Conservation (phyloP, 768 basidiomycete species). For the Scleroderma citrinum region DNA sequence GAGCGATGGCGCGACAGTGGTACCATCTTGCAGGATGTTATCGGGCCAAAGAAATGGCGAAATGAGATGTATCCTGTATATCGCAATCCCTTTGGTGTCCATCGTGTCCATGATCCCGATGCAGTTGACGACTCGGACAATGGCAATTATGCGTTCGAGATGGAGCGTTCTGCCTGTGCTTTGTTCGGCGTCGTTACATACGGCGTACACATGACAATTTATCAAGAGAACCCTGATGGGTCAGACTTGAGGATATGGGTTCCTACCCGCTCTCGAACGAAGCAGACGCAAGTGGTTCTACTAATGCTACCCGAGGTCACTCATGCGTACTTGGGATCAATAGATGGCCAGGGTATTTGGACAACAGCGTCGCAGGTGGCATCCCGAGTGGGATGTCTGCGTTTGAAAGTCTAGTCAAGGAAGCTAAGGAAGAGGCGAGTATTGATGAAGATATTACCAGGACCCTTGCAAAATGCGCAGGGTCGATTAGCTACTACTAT, state of each 20-base stretch:
- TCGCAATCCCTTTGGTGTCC: slow-evolving; percentile 55
- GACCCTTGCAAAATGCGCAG: slow-evolving; percentile 51
- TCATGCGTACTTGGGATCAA: not conserved
- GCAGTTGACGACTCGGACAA: slow-evolving; percentile 27
- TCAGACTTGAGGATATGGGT: slow-evolving; percentile 67
- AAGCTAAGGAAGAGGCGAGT: slow-evolving; percentile 91
- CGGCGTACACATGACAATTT: slow-evolving; percentile 87
- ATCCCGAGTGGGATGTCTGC: slow-evolving; percentile 73
- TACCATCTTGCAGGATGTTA: slow-evolving; percentile 49
- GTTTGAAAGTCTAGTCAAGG: slow-evolving; percentile 79
- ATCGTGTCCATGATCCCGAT: slow-evolving; percentile 30
- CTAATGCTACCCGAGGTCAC: not conserved
- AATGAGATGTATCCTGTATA: slow-evolving; percentile 80
- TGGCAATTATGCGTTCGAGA: slow-evolving; percentile 72
- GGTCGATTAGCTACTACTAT: slow-evolving; percentile 79
- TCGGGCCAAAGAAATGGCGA: slow-evolving; percentile 79
- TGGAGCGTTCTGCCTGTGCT: slow-evolving; percentile 86
- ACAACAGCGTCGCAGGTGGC: slow-evolving; percentile 91
- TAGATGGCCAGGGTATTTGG: slow-evolving; percentile 81
- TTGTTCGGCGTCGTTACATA: slow-evolving; percentile 89
- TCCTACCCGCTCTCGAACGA: slow-evolving; percentile 77
- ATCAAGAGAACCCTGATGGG: slow-evolving; percentile 32
- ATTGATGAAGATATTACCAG: slow-evolving; percentile 61
- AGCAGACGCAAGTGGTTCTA: slow-evolving; percentile 70
- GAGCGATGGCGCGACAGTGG: slow-evolving; percentile 69